phyloP scores from a whole-genome alignment of 2,329 filamentous ascomycete species.

The Biscogniauxia sp. region DNA sequence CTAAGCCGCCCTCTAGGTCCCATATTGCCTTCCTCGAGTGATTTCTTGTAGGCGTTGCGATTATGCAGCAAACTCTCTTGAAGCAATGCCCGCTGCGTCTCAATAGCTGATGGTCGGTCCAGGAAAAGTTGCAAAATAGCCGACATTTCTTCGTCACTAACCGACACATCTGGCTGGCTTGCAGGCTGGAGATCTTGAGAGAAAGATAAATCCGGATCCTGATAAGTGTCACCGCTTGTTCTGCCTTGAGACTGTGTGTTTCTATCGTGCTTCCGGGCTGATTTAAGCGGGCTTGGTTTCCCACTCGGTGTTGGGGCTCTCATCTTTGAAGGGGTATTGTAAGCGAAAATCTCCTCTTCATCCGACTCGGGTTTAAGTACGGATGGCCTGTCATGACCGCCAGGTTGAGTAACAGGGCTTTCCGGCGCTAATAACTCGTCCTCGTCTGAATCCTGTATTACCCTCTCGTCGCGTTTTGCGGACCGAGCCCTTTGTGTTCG shows the following conservation, averaged over 20 bases:
- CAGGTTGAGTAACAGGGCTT: constrained; percentile 23
- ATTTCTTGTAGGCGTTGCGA: constrained; percentile 44
- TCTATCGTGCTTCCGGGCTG: constrained; percentile 20
- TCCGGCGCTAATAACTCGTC: constrained; percentile 50
- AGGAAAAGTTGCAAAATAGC: constrained; percentile 39
- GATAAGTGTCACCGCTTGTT: constrained; percentile 6
- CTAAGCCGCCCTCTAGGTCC: constrained; percentile 48
- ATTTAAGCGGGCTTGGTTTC: constrained; percentile 15
- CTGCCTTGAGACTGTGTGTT: constrained; percentile 10
- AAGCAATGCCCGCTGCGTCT: constrained; percentile 38
- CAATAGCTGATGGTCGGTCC: constrained; percentile 31
- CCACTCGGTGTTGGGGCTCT: constrained; percentile 10
- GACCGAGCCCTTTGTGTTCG: constrained; percentile 18
- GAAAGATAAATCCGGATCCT: constrained; percentile 4
- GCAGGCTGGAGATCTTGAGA: constrained; percentile 12
- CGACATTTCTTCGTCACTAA: constrained; percentile 30
- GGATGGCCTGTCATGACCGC: constrained; percentile 16
- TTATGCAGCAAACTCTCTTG: constrained; percentile 46
- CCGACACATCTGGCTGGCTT: constrained; percentile 17
- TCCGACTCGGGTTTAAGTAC: constrained; percentile 12
- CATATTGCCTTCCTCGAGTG: constrained; percentile 46
- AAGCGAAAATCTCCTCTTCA: constrained; percentile 18
- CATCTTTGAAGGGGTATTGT: constrained; percentile 27
- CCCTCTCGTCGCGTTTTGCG: constrained; percentile 32
- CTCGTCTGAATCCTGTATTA: constrained; percentile 55